These are phyloP conservation scores for Bryum argenteum DNA, from an alignment of 225 moss, liverwort and hornwort species.

Conservation along the genomic window DNA sequence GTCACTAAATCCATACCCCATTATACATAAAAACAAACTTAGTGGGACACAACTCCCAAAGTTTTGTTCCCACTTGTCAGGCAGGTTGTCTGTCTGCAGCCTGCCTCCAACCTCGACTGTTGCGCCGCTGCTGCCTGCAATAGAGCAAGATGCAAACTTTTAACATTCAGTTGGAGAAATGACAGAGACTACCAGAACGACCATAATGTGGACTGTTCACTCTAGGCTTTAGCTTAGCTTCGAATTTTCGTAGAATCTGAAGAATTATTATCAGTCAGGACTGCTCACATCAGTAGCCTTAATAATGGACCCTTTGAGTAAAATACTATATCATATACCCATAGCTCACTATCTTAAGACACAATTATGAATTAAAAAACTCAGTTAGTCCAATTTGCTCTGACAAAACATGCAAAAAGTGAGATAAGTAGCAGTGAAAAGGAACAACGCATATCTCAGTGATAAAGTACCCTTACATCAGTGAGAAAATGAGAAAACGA, in stretches of 20 bases:
- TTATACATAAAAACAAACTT: background rate
- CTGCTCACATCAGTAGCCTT: background rate
- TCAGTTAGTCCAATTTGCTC: no score
- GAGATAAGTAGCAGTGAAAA: no score
- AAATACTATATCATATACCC: background rate
- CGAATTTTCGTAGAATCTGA: background rate
- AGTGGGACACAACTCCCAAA: background rate
- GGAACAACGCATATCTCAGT: no score
- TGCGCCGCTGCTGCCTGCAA: constrained; percentile 15
- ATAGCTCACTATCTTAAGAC: background rate
- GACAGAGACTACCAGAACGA: constrained; percentile 11
- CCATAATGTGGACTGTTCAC: constrained; percentile 17
- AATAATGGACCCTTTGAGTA: constrained; percentile 14
- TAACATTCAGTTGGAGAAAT: constrained; percentile 14
- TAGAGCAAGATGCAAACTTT: background rate
- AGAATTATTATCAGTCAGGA: background rate
- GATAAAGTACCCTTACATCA: no score
- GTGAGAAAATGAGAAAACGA: no score
- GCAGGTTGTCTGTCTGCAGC: constrained; percentile 7
- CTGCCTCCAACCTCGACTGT: constrained; percentile 20
- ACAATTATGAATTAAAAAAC: background rate
- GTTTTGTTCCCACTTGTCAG: constrained; percentile 17
- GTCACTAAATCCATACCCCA: background rate
- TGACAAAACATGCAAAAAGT: no score
- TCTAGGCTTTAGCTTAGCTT: background rate